phyloP scores from a whole-genome alignment of 73 alveolate species.

The Paramecium sonneborni region DNA sequence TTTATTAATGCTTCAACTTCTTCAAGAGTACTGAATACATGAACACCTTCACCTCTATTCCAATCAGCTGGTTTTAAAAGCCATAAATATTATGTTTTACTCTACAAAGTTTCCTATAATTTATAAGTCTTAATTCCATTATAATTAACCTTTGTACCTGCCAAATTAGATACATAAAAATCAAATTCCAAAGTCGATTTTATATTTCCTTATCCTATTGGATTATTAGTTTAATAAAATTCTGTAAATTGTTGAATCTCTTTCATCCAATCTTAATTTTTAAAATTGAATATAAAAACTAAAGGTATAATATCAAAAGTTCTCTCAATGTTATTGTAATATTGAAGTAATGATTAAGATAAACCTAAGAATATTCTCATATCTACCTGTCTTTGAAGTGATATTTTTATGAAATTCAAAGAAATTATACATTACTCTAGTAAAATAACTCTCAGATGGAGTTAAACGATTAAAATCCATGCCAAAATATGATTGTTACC shows the following conservation, averaged over 20 bases:
- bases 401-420: slow-evolving; percentile 64
- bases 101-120: slow-evolving; percentile 37
- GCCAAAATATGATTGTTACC: slow-evolving; percentile 54
- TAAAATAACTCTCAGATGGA: not conserved
- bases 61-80: slow-evolving; percentile 78
- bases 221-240: slow-evolving; percentile 27
- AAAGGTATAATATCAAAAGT: slow-evolving; percentile 89
- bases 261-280: slow-evolving; percentile 60
- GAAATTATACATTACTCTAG: slow-evolving; percentile 50
- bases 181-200: slow-evolving; percentile 15
- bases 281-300: slow-evolving; percentile 79
- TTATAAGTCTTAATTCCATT: slow-evolving; percentile 20
- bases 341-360: slow-evolving; percentile 77
- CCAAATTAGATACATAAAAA: slow-evolving; percentile 10
- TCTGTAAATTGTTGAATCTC: slow-evolving; percentile 55
- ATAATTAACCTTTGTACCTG: not conserved
- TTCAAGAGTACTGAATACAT: slow-evolving; percentile 68
- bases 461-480: slow-evolving; percentile 36
- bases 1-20: slow-evolving; percentile 40
- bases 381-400: slow-evolving; percentile 51
- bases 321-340: slow-evolving; percentile 74
- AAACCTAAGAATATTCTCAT: not conserved
- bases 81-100: slow-evolving; percentile 68
- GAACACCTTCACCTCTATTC: slow-evolving; percentile 83
- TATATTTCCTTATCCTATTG: not conserved